A percentile compares a stretch with the other conserved stretches of the same genome.
phyloP scores from a whole-genome alignment of 2,329 filamentous ascomycete genomes.

The Colletotrichum magnum region DNA sequence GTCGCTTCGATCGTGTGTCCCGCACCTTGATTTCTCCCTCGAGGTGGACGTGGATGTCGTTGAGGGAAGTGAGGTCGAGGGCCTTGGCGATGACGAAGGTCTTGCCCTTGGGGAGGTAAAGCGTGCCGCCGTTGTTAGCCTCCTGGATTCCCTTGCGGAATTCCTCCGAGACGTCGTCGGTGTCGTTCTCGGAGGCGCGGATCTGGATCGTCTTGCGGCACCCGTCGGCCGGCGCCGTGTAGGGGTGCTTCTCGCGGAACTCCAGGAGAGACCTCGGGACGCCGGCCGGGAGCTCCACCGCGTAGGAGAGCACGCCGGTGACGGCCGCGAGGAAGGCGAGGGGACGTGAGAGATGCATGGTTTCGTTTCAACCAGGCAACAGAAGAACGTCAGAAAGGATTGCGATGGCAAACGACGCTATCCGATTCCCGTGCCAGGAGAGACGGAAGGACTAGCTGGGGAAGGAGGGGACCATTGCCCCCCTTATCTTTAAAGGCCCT shows the following conservation, averaged over 20 bases:
- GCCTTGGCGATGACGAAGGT: constrained; percentile 72
- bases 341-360: constrained; percentile 23
- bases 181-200: constrained; percentile 61
- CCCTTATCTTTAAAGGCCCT: constrained; percentile 29
- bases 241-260: constrained; percentile 40
- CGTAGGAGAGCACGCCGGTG: constrained; percentile 27
- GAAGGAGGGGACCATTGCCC: not conserved
- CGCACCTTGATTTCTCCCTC: constrained; percentile 65
- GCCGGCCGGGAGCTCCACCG: constrained; percentile 38
- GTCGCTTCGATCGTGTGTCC: not conserved
- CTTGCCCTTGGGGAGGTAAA: constrained; percentile 67
- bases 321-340: constrained; percentile 20
- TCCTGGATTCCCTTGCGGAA: constrained; percentile 68
- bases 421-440: not conserved
- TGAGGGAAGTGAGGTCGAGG: constrained; percentile 70
- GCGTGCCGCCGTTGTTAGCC: constrained; percentile 71
- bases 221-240: constrained; percentile 27
- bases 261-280: constrained; percentile 37
- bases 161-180: constrained; percentile 69
- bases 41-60: constrained; percentile 70
- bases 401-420: constrained; percentile 29
- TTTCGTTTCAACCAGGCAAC: not conserved
- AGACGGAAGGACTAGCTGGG: not conserved
- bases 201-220: constrained; percentile 37
- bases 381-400: constrained; percentile 4